Base-by-base conservation (phyloP, 2,329 filamentous ascomycete genomes). In the Colletotrichum eleusines region DNA sequence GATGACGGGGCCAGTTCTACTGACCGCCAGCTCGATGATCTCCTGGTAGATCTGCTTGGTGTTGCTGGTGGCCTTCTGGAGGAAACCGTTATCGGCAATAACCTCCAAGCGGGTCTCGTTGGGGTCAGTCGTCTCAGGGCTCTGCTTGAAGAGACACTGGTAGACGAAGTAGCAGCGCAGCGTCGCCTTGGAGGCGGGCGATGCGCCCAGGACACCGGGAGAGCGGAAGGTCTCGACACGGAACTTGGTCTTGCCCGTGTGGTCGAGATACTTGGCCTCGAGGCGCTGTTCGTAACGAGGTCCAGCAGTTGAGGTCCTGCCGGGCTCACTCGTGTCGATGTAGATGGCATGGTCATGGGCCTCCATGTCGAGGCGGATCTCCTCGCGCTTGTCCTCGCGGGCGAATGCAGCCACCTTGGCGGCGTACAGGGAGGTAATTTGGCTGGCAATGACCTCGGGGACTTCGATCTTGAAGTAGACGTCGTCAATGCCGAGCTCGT, bases 161-260 rank as follows among this genome's bases (percentile, higher is more conserved):
- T 99, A 99, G 75, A 99, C 94, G 80, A 99, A 99, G 85, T 99
- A 99, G 86, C 96, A 99, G 73, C 96, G 92, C 66, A 99, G 86
- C 65, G 95, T 94, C 69, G 95, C 91, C 77, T 94, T 92, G 67
- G 92, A 91, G 72, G 89, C 88, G 54, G 90, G 84, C 54, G 84
- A 82, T 70, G 86, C 87, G 11, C 93, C 93, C 51, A 98, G 86
- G 40, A 91, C 90, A 73, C 92, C 95, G 4, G 93, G 91, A 3
- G 96, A 98, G 73, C 96, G 91, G 89, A 99, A 99, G 28, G 95
- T 98, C 87, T 99, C 96, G 42, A 99, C 94, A 63, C 96, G 93
- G 85, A 97, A 99, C 80, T 92, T 91, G 76, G 86, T 87, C 33
- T 89, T 87, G 75, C 88, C 91, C 46, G 90, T 91, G 77, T 90